Base-by-base conservation (phyloP, 2,329 filamentous ascomycete species). In the Penicillium corylophilum region DNA sequence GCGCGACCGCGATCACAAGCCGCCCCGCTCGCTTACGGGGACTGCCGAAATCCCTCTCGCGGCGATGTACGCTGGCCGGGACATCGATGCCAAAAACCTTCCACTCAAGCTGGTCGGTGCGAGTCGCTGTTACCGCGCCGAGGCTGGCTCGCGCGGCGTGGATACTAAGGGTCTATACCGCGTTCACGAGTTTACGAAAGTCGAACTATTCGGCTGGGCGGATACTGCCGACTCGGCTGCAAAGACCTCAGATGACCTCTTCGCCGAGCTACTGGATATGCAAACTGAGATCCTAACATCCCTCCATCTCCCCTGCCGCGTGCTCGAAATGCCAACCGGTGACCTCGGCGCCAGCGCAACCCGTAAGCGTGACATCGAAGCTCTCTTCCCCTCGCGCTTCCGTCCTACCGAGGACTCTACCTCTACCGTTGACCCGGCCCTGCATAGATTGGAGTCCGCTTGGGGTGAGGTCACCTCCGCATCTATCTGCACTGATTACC, bases 131-230 rank as follows among this genome's bases (percentile, higher is more conserved):
- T 99, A 95, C 74, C 88, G 94, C 46, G 94, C 94, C 40, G 94
- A 99, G 75, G 94, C 94, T 0, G 94, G 94, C 28, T 89, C 91
- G 1, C 82, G 93, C 35, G 94, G 94, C 26, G 86, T 88, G 22
- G 90, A 94, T 62, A 96, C 92, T 1, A 96, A 96, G 74, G 94
- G 94, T 5, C 77, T 99, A 1, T 99, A 97, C 74, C 87, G 94
- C 24, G 94, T 99, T 3, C 94, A 99, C 73, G 94, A 99, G 73
- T 99, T 99, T 74, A 96, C 91, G 24, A 99, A 99, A 71, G 93
- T 99, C 0, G 94, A 99, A 73, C 86, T 99, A 79, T 97, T 99
- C 69, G 91, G 88, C 0, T 99, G 94, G 94, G 88, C 90, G 4
- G 64, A 80, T 26, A 69, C 63, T 31, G 84, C 89, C 1, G 79